phyloP scores from a whole-genome alignment of 106 monocot genomes.

The Posidonia australis region DNA sequence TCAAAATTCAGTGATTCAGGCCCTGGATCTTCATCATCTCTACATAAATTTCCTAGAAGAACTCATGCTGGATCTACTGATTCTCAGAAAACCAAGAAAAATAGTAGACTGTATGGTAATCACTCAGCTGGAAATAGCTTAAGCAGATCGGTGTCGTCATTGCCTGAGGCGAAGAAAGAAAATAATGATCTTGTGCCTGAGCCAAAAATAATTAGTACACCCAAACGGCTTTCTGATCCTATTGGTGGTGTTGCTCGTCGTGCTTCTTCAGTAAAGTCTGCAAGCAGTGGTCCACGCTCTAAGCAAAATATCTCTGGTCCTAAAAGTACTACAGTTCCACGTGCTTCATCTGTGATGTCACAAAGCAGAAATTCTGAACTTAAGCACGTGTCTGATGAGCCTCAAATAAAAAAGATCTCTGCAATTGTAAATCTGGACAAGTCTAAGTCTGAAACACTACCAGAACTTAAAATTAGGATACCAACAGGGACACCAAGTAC shows the following conservation, averaged over 20 bases:
- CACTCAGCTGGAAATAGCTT: conserved; percentile 11
- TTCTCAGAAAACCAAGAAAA: conserved; percentile 27
- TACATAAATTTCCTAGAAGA: conserved; percentile 30
- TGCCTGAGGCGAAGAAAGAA: conserved; percentile 46
- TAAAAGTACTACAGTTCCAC: conserved; percentile 6
- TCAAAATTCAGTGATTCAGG: conserved; percentile 64
- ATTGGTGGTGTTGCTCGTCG: conserved; percentile 14
- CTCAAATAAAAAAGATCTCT: conserved; percentile 48
- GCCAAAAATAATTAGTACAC: conserved; percentile 21
- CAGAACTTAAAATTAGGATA: conserved; percentile 50
- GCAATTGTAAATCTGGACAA: conserved; percentile 60
- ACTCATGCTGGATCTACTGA: conserved; percentile 20
- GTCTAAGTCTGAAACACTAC: conserved; percentile 63
- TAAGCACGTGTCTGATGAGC: conserved; percentile 27
- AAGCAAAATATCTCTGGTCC: conserved; percentile 29
- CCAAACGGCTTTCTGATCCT: conserved; percentile 58
- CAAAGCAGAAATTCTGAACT: conserved; percentile 9
- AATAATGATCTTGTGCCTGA: conserved; percentile 6
- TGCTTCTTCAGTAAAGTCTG: conserved; percentile 19
- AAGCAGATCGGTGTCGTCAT: conserved; percentile 33
- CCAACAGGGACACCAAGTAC: conserved; percentile 6
- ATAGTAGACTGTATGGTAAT: conserved; percentile 17
- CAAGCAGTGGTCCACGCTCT: conserved; percentile 8
- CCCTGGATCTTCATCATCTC: conserved; percentile 41
- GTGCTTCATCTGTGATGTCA: conserved; percentile 21